These are phyloP conservation scores for Paramecium bursaria DNA, from an alignment of 73 alveolate species.

Conservation along the genomic window DNA sequence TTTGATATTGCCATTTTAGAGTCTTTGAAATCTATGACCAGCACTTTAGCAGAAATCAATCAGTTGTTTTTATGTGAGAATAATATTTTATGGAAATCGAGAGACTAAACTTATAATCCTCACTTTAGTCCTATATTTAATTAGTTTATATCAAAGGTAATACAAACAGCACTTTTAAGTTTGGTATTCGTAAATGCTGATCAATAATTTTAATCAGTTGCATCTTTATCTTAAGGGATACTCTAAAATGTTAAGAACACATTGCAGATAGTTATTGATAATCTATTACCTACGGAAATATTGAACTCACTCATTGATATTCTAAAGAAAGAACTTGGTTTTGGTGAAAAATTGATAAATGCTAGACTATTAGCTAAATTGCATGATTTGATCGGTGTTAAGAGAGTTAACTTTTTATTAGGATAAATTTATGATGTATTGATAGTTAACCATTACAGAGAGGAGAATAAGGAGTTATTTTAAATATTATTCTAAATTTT, in stretches of 20 bases:
- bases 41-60: conserved; percentile 35
- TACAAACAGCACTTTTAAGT: conserved; percentile 38
- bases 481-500: neutral
- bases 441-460: neutral
- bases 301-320: neutral
- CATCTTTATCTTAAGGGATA: neutral
- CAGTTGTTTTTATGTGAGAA: conserved; percentile 42
- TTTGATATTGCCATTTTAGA: conserved; percentile 7
- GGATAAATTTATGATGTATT: conserved; percentile 19
- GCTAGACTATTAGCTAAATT: conserved; percentile 23
- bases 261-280: neutral
- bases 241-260: conserved; percentile 39
- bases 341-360: conserved; percentile 4
- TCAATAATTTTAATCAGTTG: conserved; percentile 28
- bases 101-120: conserved; percentile 50
- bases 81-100: conserved; percentile 44
- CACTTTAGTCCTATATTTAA: conserved; percentile 54
- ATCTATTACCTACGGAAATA: conserved; percentile 27
- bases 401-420: conserved; percentile 30
- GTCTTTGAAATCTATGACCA: conserved; percentile 5
- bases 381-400: conserved; percentile 37
- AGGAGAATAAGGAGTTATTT: neutral
- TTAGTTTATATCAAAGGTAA: conserved; percentile 3
- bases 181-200: conserved; percentile 19
- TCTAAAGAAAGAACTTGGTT: conserved; percentile 27